A percentile compares a stretch with the other conserved stretches of the same genome.
Conservation (phyloP, 2,329 filamentous ascomycete genomes). For the Apiospora pterosperma region DNA sequence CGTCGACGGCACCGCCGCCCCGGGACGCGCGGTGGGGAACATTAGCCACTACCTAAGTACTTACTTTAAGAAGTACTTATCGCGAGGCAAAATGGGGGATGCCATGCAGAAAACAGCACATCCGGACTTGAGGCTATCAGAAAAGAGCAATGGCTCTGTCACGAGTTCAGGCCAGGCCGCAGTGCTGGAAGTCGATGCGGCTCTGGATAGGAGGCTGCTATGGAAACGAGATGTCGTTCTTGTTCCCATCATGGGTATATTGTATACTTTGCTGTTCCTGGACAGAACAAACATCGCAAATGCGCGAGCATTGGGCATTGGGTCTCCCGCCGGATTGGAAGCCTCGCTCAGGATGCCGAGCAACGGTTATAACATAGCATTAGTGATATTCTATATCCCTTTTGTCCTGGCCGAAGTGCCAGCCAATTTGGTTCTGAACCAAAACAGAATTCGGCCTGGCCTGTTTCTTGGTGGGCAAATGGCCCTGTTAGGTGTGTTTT, state of each 20-base stretch:
- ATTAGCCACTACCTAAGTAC: neutral
- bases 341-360: slow-evolving; percentile 37
- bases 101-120: neutral
- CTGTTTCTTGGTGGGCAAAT: slow-evolving; percentile 36
- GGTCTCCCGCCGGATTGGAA: slow-evolving; percentile 36
- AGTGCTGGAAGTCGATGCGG: slow-evolving; percentile 10
- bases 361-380: slow-evolving; percentile 35
- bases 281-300: slow-evolving; percentile 38
- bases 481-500: slow-evolving; percentile 32
- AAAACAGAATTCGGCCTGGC: slow-evolving; percentile 33
- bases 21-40: neutral
- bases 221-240: slow-evolving; percentile 26
- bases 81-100: neutral
- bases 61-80: neutral
- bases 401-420: slow-evolving; percentile 44
- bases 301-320: slow-evolving; percentile 30
- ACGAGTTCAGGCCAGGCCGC: slow-evolving; percentile 6
- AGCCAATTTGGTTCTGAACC: slow-evolving; percentile 41
- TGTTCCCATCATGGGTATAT: slow-evolving; percentile 22
- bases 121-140: slow-evolving; percentile 7
- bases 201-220: slow-evolving; percentile 16
- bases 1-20: neutral
- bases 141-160: slow-evolving; percentile 13
- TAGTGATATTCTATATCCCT: slow-evolving; percentile 38
- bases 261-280: slow-evolving; percentile 25